Percentiles rank a stretch among this genome's conserved stretches.
These are phyloP conservation scores for Tetrahymena elliotti DNA, from an alignment of 73 alveolate species.

Conservation along the genomic window DNA sequence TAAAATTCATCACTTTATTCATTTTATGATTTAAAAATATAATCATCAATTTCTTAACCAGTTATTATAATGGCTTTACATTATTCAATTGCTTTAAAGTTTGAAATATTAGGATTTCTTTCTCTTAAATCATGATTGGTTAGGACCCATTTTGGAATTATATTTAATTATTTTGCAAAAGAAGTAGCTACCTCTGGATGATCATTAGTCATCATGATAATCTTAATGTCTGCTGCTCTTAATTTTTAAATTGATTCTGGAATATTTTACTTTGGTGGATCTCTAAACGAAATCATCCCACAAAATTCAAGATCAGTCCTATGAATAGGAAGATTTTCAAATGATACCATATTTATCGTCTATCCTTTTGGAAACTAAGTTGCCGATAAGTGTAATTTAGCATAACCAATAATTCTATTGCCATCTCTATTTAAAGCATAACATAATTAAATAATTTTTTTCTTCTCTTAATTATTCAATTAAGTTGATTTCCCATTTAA, in stretches of 20 bases:
- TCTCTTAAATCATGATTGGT: slow-evolving; percentile 45
- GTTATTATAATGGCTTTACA: slow-evolving; percentile 63
- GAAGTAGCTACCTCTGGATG: slow-evolving; percentile 54
- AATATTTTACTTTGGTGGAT: slow-evolving; percentile 94
- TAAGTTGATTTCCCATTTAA: not conserved
- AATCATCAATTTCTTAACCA: slow-evolving; percentile 59
- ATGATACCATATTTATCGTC: slow-evolving; percentile 28
- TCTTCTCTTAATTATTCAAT: not conserved
- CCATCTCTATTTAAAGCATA: not conserved
- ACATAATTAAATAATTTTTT: not conserved
- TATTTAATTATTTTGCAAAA: slow-evolving; percentile 63
- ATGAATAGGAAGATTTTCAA: slow-evolving; percentile 56
- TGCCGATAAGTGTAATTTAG: slow-evolving; percentile 23
- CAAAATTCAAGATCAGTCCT: slow-evolving; percentile 62
- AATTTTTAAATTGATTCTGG: slow-evolving; percentile 59
- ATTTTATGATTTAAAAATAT: slow-evolving; percentile 41
- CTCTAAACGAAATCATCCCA: slow-evolving; percentile 87
- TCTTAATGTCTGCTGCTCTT: slow-evolving; percentile 67
- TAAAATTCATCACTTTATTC: slow-evolving; percentile 57
- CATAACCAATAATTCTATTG: slow-evolving; percentile 16
- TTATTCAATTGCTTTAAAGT: slow-evolving; percentile 52
- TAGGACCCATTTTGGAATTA: slow-evolving; percentile 53
- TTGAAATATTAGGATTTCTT: slow-evolving; percentile 37
- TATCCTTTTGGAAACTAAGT: slow-evolving; percentile 39
- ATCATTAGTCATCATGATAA: slow-evolving; percentile 18